Percentiles rank a stretch among this genome's conserved stretches.
These are phyloP conservation scores for Tolypocladium cylindrosporum DNA, from an alignment of 2,329 filamentous ascomycete genomes.

Conservation along the genomic window DNA sequence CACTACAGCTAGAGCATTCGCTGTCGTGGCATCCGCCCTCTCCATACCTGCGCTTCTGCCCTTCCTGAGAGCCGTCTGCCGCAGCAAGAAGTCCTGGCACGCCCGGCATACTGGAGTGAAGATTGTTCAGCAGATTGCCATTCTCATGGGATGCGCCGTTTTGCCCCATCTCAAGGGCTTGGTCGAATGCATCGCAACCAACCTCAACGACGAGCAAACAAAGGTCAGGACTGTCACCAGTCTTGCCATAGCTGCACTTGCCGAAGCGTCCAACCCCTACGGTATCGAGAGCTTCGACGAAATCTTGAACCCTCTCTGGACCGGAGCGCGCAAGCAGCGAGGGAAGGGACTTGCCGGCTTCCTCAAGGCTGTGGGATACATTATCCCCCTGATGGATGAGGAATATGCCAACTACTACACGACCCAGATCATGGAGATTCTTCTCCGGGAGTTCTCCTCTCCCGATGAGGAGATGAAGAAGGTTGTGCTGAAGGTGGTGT, in stretches of 20 bases:
- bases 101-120: constrained; percentile 96
- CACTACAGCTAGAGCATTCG: constrained; percentile 92
- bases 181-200: constrained; percentile 92
- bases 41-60: constrained; percentile 92
- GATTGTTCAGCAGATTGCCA: constrained; percentile 97
- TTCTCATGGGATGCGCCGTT: constrained; percentile 96
- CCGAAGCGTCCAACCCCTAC: constrained; percentile 93
- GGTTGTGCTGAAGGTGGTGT: constrained; percentile 94
- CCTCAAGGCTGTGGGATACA: constrained; percentile 93
- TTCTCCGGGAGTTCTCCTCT: constrained; percentile 89
- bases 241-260: constrained; percentile 86
- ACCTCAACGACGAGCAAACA: constrained; percentile 93
- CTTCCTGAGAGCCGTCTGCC: constrained; percentile 89
- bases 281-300: constrained; percentile 99
- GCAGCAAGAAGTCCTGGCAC: constrained; percentile 99
- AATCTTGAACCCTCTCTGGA: constrained; percentile 95
- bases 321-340: constrained; percentile 87
- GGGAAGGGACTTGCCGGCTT: constrained; percentile 94
- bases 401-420: constrained; percentile 99
- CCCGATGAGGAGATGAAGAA: constrained; percentile 99
- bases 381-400: constrained; percentile 98
- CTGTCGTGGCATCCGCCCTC: constrained; percentile 90
- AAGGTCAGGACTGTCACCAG: constrained; percentile 96
- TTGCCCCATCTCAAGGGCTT: constrained; percentile 90
- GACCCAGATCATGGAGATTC: constrained; percentile 96